phyloP scores from a whole-genome alignment of 176 grass and related monocot species.

The Leersia perrieri region DNA sequence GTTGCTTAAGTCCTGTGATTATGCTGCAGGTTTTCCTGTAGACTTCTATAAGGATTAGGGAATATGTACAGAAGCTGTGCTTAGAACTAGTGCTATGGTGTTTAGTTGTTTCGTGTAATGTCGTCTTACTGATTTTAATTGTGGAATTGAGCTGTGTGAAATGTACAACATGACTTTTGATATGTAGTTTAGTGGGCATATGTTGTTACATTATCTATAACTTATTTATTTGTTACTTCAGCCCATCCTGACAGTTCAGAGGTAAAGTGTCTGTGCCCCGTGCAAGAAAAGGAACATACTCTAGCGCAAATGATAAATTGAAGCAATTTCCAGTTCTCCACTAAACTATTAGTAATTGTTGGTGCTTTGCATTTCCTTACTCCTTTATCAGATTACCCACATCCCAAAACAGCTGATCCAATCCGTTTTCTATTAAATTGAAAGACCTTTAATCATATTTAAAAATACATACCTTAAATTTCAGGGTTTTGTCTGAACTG shows the following conservation, averaged over 20 bases:
- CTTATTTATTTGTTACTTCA: not conserved
- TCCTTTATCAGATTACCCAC: not conserved
- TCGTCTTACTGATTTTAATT: not conserved
- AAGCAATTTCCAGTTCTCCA: conserved; percentile 5
- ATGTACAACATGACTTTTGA: conserved; percentile 5
- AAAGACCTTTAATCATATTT: not conserved
- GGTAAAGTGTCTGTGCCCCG: not conserved
- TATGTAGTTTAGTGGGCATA: conserved; percentile 1
- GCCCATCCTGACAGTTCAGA: not conserved
- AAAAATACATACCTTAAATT: conserved; percentile 19
- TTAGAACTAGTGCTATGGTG: not conserved
- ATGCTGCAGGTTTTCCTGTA: conserved; percentile 1
- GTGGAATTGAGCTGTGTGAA: not conserved
- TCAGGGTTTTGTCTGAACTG: conserved; percentile 24
- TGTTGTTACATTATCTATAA: conserved; percentile 11
- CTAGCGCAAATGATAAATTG: conserved; percentile 7
- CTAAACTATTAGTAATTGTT: not conserved
- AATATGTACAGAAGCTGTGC: conserved; percentile 4
- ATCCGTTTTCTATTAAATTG: not conserved
- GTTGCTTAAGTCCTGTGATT: not conserved
- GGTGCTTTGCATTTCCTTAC: not conserved
- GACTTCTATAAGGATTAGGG: conserved; percentile 8
- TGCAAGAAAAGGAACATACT: conserved; percentile 12
- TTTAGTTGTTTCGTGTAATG: conserved; percentile 11
- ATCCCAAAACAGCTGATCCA: not conserved